These are phyloP conservation scores for Phytophthora quininea DNA, from an alignment of 352 stramenopile genomes.

Conservation along the genomic window DNA sequence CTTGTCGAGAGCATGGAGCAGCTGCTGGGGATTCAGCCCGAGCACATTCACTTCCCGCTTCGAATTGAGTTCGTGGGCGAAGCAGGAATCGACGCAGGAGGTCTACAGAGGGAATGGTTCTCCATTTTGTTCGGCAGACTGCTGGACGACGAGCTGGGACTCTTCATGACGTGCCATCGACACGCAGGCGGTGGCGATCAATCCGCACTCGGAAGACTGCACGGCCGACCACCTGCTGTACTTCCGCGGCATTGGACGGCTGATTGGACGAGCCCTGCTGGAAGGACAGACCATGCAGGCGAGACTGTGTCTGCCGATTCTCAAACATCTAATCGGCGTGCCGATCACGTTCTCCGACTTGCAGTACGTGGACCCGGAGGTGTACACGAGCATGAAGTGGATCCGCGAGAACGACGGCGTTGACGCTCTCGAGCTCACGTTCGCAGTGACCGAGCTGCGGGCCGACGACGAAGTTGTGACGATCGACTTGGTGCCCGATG, in stretches of 20 bases:
- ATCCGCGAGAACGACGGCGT: constrained; percentile 73
- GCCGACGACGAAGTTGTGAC: constrained; percentile 60
- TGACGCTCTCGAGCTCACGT: constrained; percentile 73
- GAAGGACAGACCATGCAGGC: constrained; percentile 81
- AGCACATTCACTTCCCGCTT: constrained; percentile 81
- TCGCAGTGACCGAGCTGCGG: constrained; percentile 72
- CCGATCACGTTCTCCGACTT: constrained; percentile 85
- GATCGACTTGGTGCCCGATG: constrained; percentile 65
- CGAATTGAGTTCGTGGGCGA: constrained; percentile 89
- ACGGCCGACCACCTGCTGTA: constrained; percentile 88
- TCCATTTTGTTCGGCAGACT: constrained; percentile 77
- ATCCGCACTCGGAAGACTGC: constrained; percentile 75
- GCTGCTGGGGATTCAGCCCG: constrained; percentile 69
- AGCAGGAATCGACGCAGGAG: constrained; percentile 76
- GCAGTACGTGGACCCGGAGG: constrained; percentile 77
- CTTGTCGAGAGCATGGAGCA: constrained; percentile 86
- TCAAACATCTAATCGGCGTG: constrained; percentile 83
- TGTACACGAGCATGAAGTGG: constrained; percentile 82
- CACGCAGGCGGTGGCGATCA: constrained; percentile 78
- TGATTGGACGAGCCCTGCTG: constrained; percentile 72
- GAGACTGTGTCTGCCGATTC: constrained; percentile 70
- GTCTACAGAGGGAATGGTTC: constrained; percentile 84
- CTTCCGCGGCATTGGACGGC: constrained; percentile 74
- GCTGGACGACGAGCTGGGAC: constrained; percentile 64
- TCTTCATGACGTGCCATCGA: constrained; percentile 80